A percentile compares a stretch with the other conserved stretches of the same genome.
Conservation (phyloP, 441 rosid species). For the Pelargonium citronellum region DNA sequence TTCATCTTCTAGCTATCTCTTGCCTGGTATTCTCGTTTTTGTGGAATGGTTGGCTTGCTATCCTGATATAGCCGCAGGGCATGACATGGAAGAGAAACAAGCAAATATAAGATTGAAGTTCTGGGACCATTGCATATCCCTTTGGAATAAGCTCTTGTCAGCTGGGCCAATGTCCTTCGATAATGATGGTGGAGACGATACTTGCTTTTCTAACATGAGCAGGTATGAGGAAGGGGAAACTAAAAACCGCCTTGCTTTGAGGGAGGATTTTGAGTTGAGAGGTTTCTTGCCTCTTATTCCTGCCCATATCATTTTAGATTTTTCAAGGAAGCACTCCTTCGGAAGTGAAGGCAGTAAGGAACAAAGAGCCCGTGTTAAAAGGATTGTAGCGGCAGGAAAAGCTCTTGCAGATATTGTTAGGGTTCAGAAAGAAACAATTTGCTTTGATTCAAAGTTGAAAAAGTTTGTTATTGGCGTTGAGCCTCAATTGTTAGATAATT, state of each 20-base stretch:
- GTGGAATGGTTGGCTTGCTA: constrained; percentile 90
- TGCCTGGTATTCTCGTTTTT: constrained; percentile 78
- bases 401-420: constrained; percentile 51
- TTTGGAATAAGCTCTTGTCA: constrained; percentile 61
- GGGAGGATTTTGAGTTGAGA: constrained; percentile 88
- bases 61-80: constrained; percentile 62
- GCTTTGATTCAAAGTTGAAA: constrained; percentile 63
- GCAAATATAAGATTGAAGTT: constrained; percentile 44
- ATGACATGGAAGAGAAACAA: constrained; percentile 66
- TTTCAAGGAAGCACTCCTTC: constrained; percentile 65
- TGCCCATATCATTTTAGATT: constrained; percentile 78
- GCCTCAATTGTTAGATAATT: constrained; percentile 37
- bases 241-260: constrained; percentile 73
- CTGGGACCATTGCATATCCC: constrained; percentile 59
- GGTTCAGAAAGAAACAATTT: constrained; percentile 51
- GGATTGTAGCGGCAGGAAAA: constrained; percentile 87
- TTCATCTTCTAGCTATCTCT: constrained; percentile 62
- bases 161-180: constrained; percentile 42
- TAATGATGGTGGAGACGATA: constrained; percentile 67
- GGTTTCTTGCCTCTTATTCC: constrained; percentile 82
- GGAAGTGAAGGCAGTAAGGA: constrained; percentile 61
- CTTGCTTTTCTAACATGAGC: constrained; percentile 81
- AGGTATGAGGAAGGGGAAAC: constrained; percentile 86
- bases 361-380: constrained; percentile 53
- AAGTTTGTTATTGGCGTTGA: constrained; percentile 67